Conservation (phyloP, 495 filamentous ascomycete species). For the Xylaria grammica region DNA sequence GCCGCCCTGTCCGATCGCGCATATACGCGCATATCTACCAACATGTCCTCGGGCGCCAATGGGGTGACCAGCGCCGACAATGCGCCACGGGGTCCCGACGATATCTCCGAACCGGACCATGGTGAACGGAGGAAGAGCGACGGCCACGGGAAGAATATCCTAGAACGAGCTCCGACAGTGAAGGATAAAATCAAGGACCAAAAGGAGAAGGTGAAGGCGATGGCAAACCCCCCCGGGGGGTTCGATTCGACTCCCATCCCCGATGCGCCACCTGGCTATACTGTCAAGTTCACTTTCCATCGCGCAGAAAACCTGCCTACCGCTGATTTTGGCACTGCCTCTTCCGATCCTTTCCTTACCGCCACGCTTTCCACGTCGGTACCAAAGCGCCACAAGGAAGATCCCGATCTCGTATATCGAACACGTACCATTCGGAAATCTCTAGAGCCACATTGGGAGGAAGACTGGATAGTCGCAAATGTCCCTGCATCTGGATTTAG, state of each 20-base stretch:
- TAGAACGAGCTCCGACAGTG: slow-evolving; percentile 26
- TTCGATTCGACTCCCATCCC: slow-evolving; percentile 81
- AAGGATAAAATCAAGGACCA: slow-evolving; percentile 60
- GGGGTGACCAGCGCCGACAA: slow-evolving; percentile 28
- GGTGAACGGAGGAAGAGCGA: slow-evolving; percentile 19
- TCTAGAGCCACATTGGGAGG: slow-evolving; percentile 79
- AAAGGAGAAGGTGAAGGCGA: slow-evolving; percentile 63
- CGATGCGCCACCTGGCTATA: slow-evolving; percentile 73
- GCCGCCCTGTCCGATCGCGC: slow-evolving; percentile 6
- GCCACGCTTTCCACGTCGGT: slow-evolving; percentile 69
- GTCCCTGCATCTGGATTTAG: slow-evolving; percentile 77
- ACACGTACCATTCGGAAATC: slow-evolving; percentile 75
- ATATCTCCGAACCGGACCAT: slow-evolving; percentile 16
- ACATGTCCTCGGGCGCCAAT: slow-evolving; percentile 10
- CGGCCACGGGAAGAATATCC: slow-evolving; percentile 8
- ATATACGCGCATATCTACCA: not conserved
- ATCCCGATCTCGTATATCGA: slow-evolving; percentile 71
- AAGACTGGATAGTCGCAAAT: slow-evolving; percentile 86
- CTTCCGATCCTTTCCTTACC: slow-evolving; percentile 82
- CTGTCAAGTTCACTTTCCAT: slow-evolving; percentile 84
- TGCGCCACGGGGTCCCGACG: slow-evolving; percentile 24
- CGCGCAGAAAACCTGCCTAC: slow-evolving; percentile 78
- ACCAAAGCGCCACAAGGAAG: slow-evolving; percentile 77
- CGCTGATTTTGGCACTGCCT: slow-evolving; percentile 75
- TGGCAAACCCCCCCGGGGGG: slow-evolving; percentile 73